Conservation (phyloP, 73 alveolate genomes). For the Paramecium octaurelia region DNA sequence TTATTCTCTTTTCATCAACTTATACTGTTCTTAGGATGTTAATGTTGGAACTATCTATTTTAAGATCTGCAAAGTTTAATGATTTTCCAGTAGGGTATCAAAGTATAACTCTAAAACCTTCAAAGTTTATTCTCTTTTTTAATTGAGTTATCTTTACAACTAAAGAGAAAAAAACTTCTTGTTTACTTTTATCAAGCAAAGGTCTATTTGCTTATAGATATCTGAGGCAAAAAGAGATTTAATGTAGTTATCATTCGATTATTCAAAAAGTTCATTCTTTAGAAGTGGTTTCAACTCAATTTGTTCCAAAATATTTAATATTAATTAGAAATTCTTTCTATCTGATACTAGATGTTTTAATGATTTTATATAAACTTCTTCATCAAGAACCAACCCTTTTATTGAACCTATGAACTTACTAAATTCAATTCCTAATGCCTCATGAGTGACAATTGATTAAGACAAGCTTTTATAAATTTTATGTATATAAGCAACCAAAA, state of each 20-base stretch:
- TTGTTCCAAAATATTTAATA: background rate
- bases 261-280: background rate
- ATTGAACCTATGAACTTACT: constrained; percentile 7
- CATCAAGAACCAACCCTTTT: background rate
- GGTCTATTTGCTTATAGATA: background rate
- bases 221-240: background rate
- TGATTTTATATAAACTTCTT: background rate
- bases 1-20: background rate
- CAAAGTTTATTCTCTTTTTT: background rate
- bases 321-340: background rate
- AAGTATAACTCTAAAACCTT: background rate
- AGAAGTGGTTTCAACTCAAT: background rate
- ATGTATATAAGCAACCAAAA: background rate
- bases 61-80: background rate
- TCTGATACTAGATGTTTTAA: background rate
- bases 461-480: background rate
- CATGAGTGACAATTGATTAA: constrained; percentile 17
- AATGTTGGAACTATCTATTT: background rate
- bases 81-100: background rate
- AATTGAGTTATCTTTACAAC: background rate
- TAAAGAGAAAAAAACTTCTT: background rate
- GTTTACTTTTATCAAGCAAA: background rate
- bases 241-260: background rate
- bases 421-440: background rate
- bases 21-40: background rate